Percentiles rank a stretch among this genome's conserved stretches.
These are phyloP conservation scores for Kwoniella newhampshirensis DNA, from an alignment of 768 basidiomycete species.

Conservation along the genomic window DNA sequence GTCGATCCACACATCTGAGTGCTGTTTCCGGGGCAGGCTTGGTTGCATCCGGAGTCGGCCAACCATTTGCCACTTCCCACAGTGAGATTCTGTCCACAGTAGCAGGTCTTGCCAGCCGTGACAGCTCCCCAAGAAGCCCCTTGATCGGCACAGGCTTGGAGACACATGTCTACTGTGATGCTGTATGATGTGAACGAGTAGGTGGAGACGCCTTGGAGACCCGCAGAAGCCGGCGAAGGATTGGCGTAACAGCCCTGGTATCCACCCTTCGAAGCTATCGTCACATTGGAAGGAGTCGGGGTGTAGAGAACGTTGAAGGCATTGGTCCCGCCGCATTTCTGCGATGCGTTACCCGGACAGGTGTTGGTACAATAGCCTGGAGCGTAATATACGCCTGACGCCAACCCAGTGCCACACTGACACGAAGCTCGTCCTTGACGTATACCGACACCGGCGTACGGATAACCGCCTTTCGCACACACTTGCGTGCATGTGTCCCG, in stretches of 20 bases:
- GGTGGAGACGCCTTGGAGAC: not conserved
- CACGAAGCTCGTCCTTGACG: too few relatives aligned
- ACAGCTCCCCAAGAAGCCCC: not conserved
- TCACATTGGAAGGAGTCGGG: not conserved
- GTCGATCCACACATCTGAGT: not conserved
- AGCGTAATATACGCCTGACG: too few relatives aligned
- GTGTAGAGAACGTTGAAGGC: not conserved
- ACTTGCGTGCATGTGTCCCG: not conserved
- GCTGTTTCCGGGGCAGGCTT: not conserved
- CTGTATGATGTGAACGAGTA: conserved; percentile 1
- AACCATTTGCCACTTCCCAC: too few relatives aligned
- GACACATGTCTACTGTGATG: not conserved
- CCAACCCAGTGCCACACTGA: too few relatives aligned
- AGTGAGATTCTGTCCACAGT: too few relatives aligned
- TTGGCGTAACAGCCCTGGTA: not conserved
- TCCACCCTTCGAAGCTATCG: not conserved
- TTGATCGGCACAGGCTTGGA: not conserved
- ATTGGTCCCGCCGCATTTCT: not conserved
- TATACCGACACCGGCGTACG: not conserved
- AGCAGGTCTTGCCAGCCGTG: not conserved
- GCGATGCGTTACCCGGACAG: not conserved
- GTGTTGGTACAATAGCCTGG: not conserved
- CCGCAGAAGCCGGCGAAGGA: not conserved
- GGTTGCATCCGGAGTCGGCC: too few relatives aligned
- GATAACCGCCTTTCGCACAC: not conserved